Evolutionary conservation across 345 rosid genomes (phyloP).

Genomic region (Melastoma malabathricum): DNA sequence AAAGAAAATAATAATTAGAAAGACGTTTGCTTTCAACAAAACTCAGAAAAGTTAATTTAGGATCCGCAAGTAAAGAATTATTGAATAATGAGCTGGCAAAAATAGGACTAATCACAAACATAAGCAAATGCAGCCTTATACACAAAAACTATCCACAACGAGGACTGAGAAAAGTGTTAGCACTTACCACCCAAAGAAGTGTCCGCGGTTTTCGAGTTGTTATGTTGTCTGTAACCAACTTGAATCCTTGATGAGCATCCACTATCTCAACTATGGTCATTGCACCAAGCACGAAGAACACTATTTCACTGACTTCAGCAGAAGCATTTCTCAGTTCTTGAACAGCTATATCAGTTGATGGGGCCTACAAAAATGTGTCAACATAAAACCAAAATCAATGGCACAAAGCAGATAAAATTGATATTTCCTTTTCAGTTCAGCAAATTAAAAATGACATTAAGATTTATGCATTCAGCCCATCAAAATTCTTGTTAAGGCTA

Average conservation of each 20-base stretch:
- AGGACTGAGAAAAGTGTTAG: not conserved
- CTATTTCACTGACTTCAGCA: slow-evolving; percentile 92
- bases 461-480: too few relatives aligned
- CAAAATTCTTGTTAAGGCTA: too few relatives aligned
- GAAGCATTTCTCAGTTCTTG: slow-evolving; percentile 79
- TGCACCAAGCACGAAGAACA: slow-evolving; percentile 93
- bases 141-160: too few relatives aligned
- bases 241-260: slow-evolving; percentile 99
- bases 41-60: too few relatives aligned
- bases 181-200: slow-evolving; percentile 89
- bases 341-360: slow-evolving; percentile 87
- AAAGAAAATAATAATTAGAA: not conserved
- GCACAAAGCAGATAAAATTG: too few relatives aligned
- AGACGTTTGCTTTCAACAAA: too few relatives aligned
- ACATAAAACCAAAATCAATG: not conserved
- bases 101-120: too few relatives aligned
- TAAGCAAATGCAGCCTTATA: too few relatives aligned
- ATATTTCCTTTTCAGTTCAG: too few relatives aligned
- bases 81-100: too few relatives aligned
- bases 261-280: slow-evolving; percentile 98
- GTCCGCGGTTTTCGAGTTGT: slow-evolving; percentile 78
- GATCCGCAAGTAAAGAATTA: too few relatives aligned
- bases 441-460: too few relatives aligned
- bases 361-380: slow-evolving; percentile 52
- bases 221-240: slow-evolving; percentile 90